Evolutionary conservation across 2,329 filamentous ascomycete species (phyloP), one percentile per base, ranked within the genome.

Genomic region (Aspergillus sojae): DNA sequence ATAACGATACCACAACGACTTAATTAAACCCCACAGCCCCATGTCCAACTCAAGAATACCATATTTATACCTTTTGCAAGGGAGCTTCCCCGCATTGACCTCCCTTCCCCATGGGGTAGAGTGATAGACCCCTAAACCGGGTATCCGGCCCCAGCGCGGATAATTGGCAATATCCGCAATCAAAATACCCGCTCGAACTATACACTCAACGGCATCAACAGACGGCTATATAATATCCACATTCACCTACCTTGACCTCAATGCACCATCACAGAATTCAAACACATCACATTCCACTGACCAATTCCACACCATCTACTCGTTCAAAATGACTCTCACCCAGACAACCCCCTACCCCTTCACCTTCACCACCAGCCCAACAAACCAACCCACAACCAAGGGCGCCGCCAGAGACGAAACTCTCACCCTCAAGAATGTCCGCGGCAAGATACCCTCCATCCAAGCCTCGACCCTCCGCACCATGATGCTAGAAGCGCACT

Each of bases 401-500:
- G 59, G 48, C 9, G 46, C 58, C 9, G 41, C 60, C 26, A 59
- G 32, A 23, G 34, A 52, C 28, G 21, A 54, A 12, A 52, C 16
- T 9, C 16, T 64, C 14, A 34, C n/a, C 23, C 55, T 62, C 32
- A 32, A 53, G 16, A 80, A 79, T 66, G 72, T 74, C n/a, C 75
- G 79, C 0, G 79, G 79, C 19, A 60, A 67, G 1, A 75, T 75
- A 19, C 79, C 79, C 4, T 79, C 79, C 1, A 36, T 75, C 5
- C 79, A 81, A 62, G 74, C 80, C 7, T 79, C 78, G 0, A 71
- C 72, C 6, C 66, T 72, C 23, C 70, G 70, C 26, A 61, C 62
- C 36, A 65, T 70, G 57, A 63, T 65, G 60, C 67, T 77, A 16
- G 79, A 82, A 60, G 77, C 80, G 0, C 73, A 78, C 43, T 62